A percentile compares a stretch with the other conserved stretches of the same genome.
Conservation (phyloP, 192 early-diverging fungal species). For the Chytriomyces sp. region DNA sequence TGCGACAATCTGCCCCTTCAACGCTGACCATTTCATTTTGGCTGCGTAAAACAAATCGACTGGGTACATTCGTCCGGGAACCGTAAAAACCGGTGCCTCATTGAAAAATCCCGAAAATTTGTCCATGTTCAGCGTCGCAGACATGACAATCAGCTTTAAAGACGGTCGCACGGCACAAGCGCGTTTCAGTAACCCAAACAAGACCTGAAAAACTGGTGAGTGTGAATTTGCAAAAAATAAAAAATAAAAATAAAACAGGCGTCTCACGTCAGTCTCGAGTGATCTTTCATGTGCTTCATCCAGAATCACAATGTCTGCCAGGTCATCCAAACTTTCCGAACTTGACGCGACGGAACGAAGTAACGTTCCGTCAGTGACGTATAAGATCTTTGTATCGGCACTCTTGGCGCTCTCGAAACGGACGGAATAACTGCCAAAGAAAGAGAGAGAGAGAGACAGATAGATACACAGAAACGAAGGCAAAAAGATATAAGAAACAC, state of each 20-base stretch:
- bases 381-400: constrained; percentile 45
- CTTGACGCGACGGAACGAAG: constrained; percentile 44
- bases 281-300: constrained; percentile 69
- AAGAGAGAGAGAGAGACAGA: no score
- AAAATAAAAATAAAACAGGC: no score
- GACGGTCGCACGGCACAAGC: constrained; percentile 40
- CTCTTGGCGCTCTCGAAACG: constrained; percentile 54
- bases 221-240: constrained; percentile 7
- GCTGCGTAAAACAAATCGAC: constrained; percentile 66
- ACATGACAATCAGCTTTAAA: constrained; percentile 74
- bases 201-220: constrained; percentile 35
- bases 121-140: constrained; percentile 78
- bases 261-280: constrained; percentile 56
- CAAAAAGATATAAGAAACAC: no score
- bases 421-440: constrained; percentile 51
- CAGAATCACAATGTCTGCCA: constrained; percentile 47
- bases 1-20: constrained; percentile 48
- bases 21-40: constrained; percentile 43
- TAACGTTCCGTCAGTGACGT: constrained; percentile 65
- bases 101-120: constrained; percentile 85
- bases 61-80: constrained; percentile 69
- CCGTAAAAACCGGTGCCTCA: constrained; percentile 74
- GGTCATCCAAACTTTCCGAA: background rate
- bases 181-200: constrained; percentile 57
- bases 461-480: no score